Evolutionary conservation across 108 stramenopile species (phyloP), one percentile per base, ranked within the genome.

Genomic region (Nitzschia sp.): DNA sequence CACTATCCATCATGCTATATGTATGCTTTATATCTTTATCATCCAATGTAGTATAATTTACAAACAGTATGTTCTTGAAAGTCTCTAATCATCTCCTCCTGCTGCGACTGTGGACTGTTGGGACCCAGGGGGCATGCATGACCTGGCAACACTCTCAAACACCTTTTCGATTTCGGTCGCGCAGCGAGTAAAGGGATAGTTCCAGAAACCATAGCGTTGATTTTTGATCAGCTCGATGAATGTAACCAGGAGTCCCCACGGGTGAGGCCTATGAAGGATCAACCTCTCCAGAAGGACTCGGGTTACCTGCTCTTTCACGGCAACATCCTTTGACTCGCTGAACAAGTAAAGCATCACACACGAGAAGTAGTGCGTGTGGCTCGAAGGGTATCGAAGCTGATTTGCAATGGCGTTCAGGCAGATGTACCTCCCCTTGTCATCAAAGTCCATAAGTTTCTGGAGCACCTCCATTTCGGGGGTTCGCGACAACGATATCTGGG

Each of bases 161-260:
- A 99, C 92, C 63, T 94, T 91, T 77, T 99, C 98, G 50, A 99
- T 97, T 75, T 99, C 98, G 25, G 97, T 89, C 28, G 97, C 95
- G 73, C 97, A 97, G 58, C 95, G 89, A 60, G 98, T 99, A 78
- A 99, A 99, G 32, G 96, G 79, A 73, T 99, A 95, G 63, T 77
- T 85, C 99, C 99, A 99, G 70, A 99, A 99, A 50, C 83, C 80
- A 69, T 98, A 99, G 35, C 92, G 84, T n/a, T 95, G 92, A 71
- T 99, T 99, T 82, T 99, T 98, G 71, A 99, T 98, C 65, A 99
- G 91, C 83, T 99, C 99, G 48, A 99, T 97, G 84, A 98, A 99
- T 5, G 99, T 99, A 48, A 93, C 80, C 50, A 96, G 62, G 33
- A 95, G 69, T 56, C 96, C 95, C 93, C 94, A 96, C 32, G 99